Evolutionary conservation across 345 rosid species (phyloP), one percentile per base, ranked within the genome.

Genomic region (Psidium guajava): DNA sequence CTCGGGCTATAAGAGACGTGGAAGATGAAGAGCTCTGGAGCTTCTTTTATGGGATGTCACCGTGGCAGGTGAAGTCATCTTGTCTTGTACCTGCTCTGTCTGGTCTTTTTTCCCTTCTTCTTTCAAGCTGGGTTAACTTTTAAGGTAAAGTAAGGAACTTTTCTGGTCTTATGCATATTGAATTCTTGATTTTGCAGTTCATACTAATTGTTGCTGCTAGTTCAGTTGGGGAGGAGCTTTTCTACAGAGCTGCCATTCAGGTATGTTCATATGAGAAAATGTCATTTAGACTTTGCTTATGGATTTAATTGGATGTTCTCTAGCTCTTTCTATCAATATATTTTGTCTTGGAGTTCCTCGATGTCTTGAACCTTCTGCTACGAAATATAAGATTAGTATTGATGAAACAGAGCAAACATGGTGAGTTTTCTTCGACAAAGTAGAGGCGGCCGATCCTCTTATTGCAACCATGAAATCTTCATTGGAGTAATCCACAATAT

Each of bases 181-280:
- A 51, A 55, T 36, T 44, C 22, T 75, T 16, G 58, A 64, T 58
- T 87, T 86, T 49, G 88, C 93, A 97, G 98, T 95, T 97, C 88
- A 89, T 95, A 81, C 88, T 97, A 82, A 90, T 97, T 83, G 96
- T 97, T 1, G 89, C 93, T 58, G 99, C 99, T 21, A 97, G 99
- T 89, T 95, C 99, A 2, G 92, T 97, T 36, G 99, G 99, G 82
- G 99, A 97, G 92, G 99, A 97, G 93, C 98, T 97, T 87, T 97
- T 97, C 90, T 97, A 97, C 91, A 93, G 99, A 49, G 98, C 94
- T 82, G 98, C 99, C 59, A 94, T 97, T 81, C 99, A 97, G 99
- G 99, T 94, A 15, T 85, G 83, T 84, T 84, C 53, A 18, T 50
- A 25, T 69, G 54, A 25, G 22, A n/a, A 83, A 84, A 59, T 36